Percentiles rank a stretch among this genome's conserved stretches.
Conservation (phyloP, 192 early-diverging fungal genomes). For the Coemansia nantahalensis region DNA sequence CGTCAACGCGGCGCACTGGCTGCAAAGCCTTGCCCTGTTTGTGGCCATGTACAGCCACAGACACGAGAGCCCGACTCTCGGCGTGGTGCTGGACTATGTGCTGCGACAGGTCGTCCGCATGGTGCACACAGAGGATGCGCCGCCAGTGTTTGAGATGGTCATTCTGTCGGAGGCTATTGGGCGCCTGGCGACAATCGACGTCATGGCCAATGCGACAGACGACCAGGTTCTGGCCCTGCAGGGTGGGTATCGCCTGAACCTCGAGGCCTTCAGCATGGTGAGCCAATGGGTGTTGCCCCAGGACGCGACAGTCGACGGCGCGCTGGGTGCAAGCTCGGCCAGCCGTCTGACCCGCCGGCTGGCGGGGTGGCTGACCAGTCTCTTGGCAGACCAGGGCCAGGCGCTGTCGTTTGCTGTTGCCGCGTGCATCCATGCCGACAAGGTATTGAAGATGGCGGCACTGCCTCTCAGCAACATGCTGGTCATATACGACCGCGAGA, state of each 20-base stretch:
- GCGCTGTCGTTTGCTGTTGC: slow-evolving; percentile 31
- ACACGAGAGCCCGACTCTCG: slow-evolving; percentile 31
- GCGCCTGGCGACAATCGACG: slow-evolving; percentile 29
- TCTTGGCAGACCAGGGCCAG: slow-evolving; percentile 16
- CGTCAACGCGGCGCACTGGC: slow-evolving; percentile 44
- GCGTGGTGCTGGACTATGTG: slow-evolving; percentile 32
- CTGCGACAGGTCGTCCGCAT: slow-evolving; percentile 31
- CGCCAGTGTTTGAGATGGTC: slow-evolving; percentile 33
- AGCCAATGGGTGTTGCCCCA: slow-evolving; percentile 35
- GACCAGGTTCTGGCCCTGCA: slow-evolving; percentile 44
- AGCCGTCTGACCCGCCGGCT: slow-evolving; percentile 31
- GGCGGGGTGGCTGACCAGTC: slow-evolving; percentile 35
- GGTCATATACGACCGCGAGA: slow-evolving; percentile 46
- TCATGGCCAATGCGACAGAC: slow-evolving; percentile 42
- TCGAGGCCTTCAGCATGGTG: slow-evolving; percentile 48
- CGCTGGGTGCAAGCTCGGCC: slow-evolving; percentile 14
- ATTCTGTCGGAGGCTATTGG: slow-evolving; percentile 31
- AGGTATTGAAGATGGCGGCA: slow-evolving; percentile 19
- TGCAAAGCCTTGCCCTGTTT: slow-evolving; percentile 47
- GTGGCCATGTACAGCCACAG: slow-evolving; percentile 37
- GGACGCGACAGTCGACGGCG: slow-evolving; percentile 23
- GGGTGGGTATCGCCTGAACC: slow-evolving; percentile 36
- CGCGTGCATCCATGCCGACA: slow-evolving; percentile 41
- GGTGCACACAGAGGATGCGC: slow-evolving; percentile 17
- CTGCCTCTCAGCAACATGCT: slow-evolving; percentile 37